Conservation (phyloP, 805 yeast species). For the Schwanniomyces vanrijiae region DNA sequence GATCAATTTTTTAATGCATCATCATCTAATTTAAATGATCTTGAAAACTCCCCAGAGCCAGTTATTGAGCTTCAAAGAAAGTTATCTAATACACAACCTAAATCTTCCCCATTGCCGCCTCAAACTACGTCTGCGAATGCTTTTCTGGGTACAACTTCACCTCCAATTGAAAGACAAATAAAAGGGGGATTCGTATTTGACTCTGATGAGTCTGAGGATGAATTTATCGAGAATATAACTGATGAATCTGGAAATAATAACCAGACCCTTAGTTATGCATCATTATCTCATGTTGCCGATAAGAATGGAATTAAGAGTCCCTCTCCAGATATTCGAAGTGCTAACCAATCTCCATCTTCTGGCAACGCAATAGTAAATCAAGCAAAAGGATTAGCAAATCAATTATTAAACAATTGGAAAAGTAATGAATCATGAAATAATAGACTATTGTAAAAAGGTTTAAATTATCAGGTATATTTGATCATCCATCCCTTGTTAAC, state of each 20-base stretch:
- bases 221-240: slow-evolving; percentile 18
- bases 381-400: slow-evolving; percentile 37
- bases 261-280: slow-evolving; percentile 35
- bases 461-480: background rate
- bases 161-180: slow-evolving; percentile 13
- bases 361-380: slow-evolving; percentile 28
- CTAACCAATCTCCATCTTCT: slow-evolving; percentile 4
- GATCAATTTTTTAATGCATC: slow-evolving; percentile 19
- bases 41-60: slow-evolving; percentile 7
- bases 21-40: background rate
- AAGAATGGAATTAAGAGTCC: slow-evolving; percentile 35
- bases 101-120: slow-evolving; percentile 43
- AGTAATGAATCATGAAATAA: slow-evolving; percentile 8
- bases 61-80: slow-evolving; percentile 3
- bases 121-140: slow-evolving; percentile 44
- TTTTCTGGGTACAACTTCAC: slow-evolving; percentile 28
- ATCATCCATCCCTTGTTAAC: slow-evolving; percentile 1
- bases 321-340: slow-evolving; percentile 18
- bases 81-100: slow-evolving; percentile 22
- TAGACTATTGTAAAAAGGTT: slow-evolving; percentile 4
- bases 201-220: slow-evolving; percentile 36
- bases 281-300: slow-evolving; percentile 54
- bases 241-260: slow-evolving; percentile 3
- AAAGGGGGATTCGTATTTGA: slow-evolving; percentile 34
- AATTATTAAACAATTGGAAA: slow-evolving; percentile 29